A percentile compares a stretch with the other conserved stretches of the same genome.
Evolutionary conservation across 495 filamentous ascomycete genomes (phyloP).

Genomic region (Penicillium malachiteum): DNA sequence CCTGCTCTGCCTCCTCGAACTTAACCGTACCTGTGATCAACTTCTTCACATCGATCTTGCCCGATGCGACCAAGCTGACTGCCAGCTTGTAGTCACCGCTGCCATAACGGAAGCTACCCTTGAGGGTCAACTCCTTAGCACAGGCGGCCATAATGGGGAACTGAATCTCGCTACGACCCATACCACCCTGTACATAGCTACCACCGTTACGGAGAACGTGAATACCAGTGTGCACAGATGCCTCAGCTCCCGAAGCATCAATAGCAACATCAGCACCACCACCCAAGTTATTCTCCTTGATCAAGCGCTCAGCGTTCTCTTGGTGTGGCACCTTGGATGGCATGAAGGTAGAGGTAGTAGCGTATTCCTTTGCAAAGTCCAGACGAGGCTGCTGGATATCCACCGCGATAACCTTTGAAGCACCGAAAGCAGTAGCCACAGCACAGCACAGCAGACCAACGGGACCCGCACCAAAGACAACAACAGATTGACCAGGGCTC

Average conservation of each 20-base stretch:
- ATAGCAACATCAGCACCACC: slow-evolving; percentile 56
- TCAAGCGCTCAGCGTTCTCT: slow-evolving; percentile 44
- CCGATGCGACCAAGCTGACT: slow-evolving; percentile 49
- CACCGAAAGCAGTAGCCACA: slow-evolving; percentile 53
- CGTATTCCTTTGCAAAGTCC: slow-evolving; percentile 52
- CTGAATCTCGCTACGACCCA: slow-evolving; percentile 55
- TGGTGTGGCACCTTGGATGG: slow-evolving; percentile 33
- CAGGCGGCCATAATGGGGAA: slow-evolving; percentile 59
- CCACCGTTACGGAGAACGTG: slow-evolving; percentile 52
- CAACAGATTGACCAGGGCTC: slow-evolving; percentile 46
- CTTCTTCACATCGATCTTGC: slow-evolving; percentile 50
- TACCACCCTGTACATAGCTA: slow-evolving; percentile 60
- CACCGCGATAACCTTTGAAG: slow-evolving; percentile 51
- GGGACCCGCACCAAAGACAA: slow-evolving; percentile 56
- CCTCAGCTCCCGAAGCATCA: slow-evolving; percentile 56
- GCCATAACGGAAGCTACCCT: slow-evolving; percentile 55
- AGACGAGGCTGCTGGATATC: slow-evolving; percentile 54
- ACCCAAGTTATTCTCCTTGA: slow-evolving; percentile 42
- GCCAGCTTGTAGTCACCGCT: slow-evolving; percentile 57
- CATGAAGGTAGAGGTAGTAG: slow-evolving; percentile 43
- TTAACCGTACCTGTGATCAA: slow-evolving; percentile 53
- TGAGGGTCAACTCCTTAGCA: slow-evolving; percentile 52
- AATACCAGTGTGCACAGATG: slow-evolving; percentile 53
- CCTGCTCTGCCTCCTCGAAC: slow-evolving; percentile 53
- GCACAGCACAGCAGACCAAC: slow-evolving; percentile 55